Evolutionary conservation across 768 basidiomycete genomes (phyloP), one percentile per base, ranked within the genome.

Genomic region (Suillus occidentalis): DNA sequence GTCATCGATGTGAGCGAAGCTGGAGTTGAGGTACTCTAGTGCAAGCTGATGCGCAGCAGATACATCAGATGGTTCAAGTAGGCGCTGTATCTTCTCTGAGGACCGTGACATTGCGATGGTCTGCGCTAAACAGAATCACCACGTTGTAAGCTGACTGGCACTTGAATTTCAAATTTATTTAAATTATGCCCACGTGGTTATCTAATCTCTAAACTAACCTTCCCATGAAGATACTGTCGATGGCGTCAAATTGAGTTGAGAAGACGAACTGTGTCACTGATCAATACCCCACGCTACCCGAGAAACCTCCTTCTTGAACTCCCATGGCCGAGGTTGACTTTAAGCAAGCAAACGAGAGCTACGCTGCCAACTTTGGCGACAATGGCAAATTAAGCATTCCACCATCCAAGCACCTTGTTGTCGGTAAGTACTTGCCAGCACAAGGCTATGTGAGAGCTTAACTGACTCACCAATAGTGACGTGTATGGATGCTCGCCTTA

Each of bases 401-500:
- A 4, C 84, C 84, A 16, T 72, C 73, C 28, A 82, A 80, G 70
- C 78, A 77, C 63, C 75, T 79, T 25, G 76, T 75, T 31, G 77
- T 81, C 63, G 73, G 79, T 82, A 57, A 63, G 75, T 69, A 59
- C 55, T 45, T 22, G 31, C 28, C 52, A 31, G n/a, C 55, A 45
- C 47, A 22, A 28, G 28, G 28, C 28, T 57, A 56, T 25, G 14
- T 52, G 34, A 55, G 10, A 34, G 10, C 40, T 36, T 28, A 42
- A 4, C 62, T 58, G 20, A 60, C 42, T 49, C 22, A 8, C 57
- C 1, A 25, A 6, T 65, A 87, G 85, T 88, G 36, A 88, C 87
- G 22, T 90, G 88, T 78, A 92, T 90, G 89, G 89, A 90, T 72
- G 87, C 88, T 59, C 86, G 89, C 61, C 79, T 90, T 67, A 85